phyloP scores from a whole-genome alignment of 2,329 filamentous ascomycete species.

The Bipolaris cookei region DNA sequence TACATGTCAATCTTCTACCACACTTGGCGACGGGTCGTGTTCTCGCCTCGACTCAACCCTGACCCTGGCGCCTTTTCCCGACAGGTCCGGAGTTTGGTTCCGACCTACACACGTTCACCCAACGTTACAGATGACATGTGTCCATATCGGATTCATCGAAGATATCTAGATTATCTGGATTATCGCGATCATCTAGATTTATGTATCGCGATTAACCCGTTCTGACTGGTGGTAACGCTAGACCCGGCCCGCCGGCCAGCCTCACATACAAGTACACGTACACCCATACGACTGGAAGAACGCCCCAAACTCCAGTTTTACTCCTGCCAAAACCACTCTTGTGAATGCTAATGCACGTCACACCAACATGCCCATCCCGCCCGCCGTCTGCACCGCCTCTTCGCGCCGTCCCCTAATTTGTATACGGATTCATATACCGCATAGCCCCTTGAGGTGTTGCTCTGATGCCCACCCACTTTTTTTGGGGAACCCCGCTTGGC shows the following conservation, averaged over 20 bases:
- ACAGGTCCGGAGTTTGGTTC: neutral
- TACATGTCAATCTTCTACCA: neutral
- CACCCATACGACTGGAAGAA: neutral
- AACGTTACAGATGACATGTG: neutral
- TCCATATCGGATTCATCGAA: neutral
- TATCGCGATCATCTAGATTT: neutral
- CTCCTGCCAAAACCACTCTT: neutral
- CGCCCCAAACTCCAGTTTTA: neutral
- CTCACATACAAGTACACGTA: neutral
- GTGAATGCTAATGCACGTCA: neutral
- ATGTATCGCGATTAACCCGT: neutral
- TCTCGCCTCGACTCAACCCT: neutral
- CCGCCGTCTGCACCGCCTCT: neutral
- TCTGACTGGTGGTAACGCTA: neutral
- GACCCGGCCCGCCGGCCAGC: neutral
- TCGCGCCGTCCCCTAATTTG: neutral
- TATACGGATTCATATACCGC: neutral
- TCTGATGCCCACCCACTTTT: neutral
- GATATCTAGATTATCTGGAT: neutral
- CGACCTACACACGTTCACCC: neutral
- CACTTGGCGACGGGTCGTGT: neutral
- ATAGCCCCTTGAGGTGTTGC: neutral
- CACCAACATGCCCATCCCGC: neutral
- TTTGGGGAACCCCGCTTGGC: neutral
- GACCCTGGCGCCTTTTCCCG: neutral